Conservation (phyloP, 495 filamentous ascomycete species). For the Poronia punctata region DNA sequence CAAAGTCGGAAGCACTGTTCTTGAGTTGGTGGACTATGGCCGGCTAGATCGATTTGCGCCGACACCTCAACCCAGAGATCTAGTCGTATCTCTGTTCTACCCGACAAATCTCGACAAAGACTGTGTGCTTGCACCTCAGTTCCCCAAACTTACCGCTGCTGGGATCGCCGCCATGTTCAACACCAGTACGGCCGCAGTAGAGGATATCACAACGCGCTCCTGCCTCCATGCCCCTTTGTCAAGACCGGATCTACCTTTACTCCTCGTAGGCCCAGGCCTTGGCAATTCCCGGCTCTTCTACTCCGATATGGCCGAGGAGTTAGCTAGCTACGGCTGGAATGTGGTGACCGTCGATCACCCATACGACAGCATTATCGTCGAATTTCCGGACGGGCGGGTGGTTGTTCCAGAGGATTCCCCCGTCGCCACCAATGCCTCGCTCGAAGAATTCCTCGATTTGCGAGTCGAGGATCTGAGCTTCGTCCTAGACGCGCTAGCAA, state of each 20-base stretch:
- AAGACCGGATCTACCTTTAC: constrained; percentile 9
- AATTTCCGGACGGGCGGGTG: constrained; percentile 40
- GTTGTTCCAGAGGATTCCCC: constrained; percentile 9
- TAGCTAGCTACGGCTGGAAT: constrained; percentile 45
- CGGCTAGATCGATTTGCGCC: constrained; percentile 29
- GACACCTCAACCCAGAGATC: constrained; percentile 18
- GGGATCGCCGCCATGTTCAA: constrained; percentile 3
- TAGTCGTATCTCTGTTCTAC: constrained; percentile 33
- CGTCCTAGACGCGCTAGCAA: constrained; percentile 5
- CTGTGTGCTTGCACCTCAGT: constrained; percentile 16
- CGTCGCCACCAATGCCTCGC: background rate
- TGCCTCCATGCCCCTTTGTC: constrained; percentile 4
- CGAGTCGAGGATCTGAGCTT: constrained; percentile 10
- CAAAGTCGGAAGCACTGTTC: constrained; percentile 10
- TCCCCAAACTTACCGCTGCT: constrained; percentile 14
- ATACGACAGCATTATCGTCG: constrained; percentile 41
- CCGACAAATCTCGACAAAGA: constrained; percentile 16
- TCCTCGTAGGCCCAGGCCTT: constrained; percentile 36
- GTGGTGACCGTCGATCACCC: constrained; percentile 46
- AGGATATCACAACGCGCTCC: constrained; percentile 8
- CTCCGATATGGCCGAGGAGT: constrained; percentile 28
- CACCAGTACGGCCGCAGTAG: background rate
- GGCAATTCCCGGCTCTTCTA: constrained; percentile 28
- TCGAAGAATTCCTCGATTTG: background rate
- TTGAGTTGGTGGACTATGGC: constrained; percentile 26